These are phyloP conservation scores for Sanghuangporus sanghuang DNA, from an alignment of 1,284 basidiomycete species.

Conservation along the genomic window DNA sequence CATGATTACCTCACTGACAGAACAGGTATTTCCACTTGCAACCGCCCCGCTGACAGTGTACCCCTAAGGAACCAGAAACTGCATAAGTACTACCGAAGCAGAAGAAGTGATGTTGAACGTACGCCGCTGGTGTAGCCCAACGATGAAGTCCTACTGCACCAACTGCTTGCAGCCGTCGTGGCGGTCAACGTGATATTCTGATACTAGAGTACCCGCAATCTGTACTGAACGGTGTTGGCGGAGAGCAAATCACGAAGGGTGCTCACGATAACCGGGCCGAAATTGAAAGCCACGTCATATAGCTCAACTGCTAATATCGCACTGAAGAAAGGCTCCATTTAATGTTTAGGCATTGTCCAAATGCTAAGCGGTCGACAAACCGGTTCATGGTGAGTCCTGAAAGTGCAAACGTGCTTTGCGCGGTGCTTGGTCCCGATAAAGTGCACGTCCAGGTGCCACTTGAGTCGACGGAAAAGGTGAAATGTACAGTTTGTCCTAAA, in stretches of 20 bases:
- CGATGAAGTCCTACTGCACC: slow-evolving; percentile 10
- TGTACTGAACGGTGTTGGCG: neutral
- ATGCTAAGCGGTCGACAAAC: neutral
- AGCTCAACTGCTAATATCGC: slow-evolving; percentile 19
- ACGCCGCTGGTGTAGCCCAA: slow-evolving; percentile 13
- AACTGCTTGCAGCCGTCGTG: slow-evolving; percentile 8
- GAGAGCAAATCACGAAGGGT: neutral
- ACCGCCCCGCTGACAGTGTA: slow-evolving; percentile 11
- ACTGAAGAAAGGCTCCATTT: neutral
- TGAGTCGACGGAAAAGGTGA: slow-evolving; percentile 17
- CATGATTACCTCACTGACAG: slow-evolving; percentile 13
- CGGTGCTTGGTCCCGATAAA: slow-evolving; percentile 16
- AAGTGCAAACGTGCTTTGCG: slow-evolving; percentile 18
- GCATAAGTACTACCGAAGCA: neutral
- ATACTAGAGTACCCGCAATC: neutral
- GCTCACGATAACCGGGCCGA: slow-evolving; percentile 11
- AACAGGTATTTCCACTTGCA: slow-evolving; percentile 10
- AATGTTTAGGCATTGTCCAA: neutral
- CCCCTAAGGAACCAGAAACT: neutral
- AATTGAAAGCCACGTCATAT: slow-evolving; percentile 12
- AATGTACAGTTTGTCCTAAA: slow-evolving; percentile 19
- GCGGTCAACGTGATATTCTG: slow-evolving; percentile 8
- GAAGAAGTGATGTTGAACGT: neutral
- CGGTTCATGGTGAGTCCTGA: slow-evolving; percentile 20
- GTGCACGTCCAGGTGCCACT: slow-evolving; percentile 21